Evolutionary conservation across 305 asterid species (phyloP), one percentile per base, ranked within the genome.

Genomic region (Solanum aculeatissimum): DNA sequence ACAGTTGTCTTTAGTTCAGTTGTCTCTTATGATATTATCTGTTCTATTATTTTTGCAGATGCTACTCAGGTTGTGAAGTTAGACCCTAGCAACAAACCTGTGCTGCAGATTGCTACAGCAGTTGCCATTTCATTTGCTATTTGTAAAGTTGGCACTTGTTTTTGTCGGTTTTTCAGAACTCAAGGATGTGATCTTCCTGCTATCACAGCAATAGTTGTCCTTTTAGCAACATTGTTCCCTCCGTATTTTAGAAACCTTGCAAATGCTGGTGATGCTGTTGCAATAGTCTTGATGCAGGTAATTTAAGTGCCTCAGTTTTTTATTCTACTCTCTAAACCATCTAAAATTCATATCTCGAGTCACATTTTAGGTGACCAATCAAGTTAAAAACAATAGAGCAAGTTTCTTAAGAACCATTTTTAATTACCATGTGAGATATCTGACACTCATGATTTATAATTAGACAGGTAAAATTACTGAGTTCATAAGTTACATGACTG

Each of bases 211-310:
- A 89, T 91, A 55, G 91, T 93, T 82, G 97, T 95, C 81, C 81
- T 91, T 86, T 89, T 94, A 86, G 95, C 98, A 43, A 93, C 96
- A 84, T 55, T 83, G 72, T 86, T 94, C 82, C 98, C 98, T 3
- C 62, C 87, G 15, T 90, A 83, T 89, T 92, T 94, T 86, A 89
- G 87, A 69, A 86, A 88, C 83, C 92, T 95, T 83, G 95, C 98
- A 55, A 95, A 93, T 55, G 90, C 96, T 81, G 98, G 98, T 49
- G 98, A 95, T 89, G 92, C 89, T 60, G 86, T 94, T 35, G 89
- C 97, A 55, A 38, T 91, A 42, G 90, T 95, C 82, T 87, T 90
- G 85, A 91, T 94, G 94, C 98, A 95, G 95, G 97, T 93, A 82
- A 87, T 83, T 42, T 13, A 45, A 85, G 66, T 42, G 19, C 70